Conservation (phyloP, 371 early-diverging fungal species). For the Phascolomyces articulosus region DNA sequence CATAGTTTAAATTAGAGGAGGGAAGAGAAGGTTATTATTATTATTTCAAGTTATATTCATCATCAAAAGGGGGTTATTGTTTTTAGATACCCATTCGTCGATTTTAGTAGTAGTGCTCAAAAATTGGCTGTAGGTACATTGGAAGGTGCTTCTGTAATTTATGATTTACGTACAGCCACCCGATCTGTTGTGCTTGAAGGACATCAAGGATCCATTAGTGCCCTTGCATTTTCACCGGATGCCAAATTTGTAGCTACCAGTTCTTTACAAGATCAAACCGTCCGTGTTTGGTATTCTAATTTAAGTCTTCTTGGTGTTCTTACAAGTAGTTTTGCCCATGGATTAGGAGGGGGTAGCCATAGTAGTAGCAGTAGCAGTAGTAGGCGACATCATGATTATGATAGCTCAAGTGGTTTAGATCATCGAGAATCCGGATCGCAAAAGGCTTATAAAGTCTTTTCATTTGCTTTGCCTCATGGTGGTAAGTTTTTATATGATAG, state of each 20-base stretch:
- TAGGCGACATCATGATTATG: background rate
- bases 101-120: constrained; percentile 79
- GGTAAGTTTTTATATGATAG: constrained; percentile 8
- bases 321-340: constrained; percentile 52
- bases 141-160: constrained; percentile 80
- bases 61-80: background rate
- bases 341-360: constrained; percentile 22
- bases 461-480: constrained; percentile 66
- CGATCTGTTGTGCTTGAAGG: constrained; percentile 81
- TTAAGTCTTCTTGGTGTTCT: constrained; percentile 76
- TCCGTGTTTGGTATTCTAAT: constrained; percentile 79
- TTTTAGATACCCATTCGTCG: constrained; percentile 66
- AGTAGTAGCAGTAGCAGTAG: background rate
- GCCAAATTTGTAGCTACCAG: constrained; percentile 80
- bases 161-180: constrained; percentile 86
- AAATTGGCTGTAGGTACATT: constrained; percentile 79
- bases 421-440: constrained; percentile 31
- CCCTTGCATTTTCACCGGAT: constrained; percentile 79
- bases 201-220: constrained; percentile 65
- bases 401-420: background rate
- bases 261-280: constrained; percentile 70
- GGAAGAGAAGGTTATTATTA: too few species aligned
- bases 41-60: too few species aligned
- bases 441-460: constrained; percentile 64
- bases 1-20: too few species aligned